Evolutionary conservation across 106 monocot genomes (phyloP).

Genomic region (Dactylorhiza incarnata): DNA sequence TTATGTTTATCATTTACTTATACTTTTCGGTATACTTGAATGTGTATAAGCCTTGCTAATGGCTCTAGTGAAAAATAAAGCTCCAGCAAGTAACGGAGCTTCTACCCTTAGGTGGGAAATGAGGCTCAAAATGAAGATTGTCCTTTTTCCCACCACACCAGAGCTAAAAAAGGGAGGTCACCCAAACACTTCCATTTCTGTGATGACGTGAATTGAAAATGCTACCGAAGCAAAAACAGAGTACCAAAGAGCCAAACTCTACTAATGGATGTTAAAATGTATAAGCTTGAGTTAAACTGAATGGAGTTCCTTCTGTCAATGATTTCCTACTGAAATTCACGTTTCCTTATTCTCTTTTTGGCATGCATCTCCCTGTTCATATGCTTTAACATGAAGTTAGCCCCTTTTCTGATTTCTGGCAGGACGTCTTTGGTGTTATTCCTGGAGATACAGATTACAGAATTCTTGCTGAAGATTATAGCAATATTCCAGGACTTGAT

Average conservation of each 20-base stretch:
- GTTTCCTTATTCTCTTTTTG: not conserved
- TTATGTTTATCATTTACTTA: not conserved
- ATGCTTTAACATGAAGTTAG: not conserved
- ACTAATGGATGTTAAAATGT: not conserved
- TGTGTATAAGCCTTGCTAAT: not conserved
- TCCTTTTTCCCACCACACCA: too few species aligned
- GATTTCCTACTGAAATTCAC: not conserved
- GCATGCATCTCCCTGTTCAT: not conserved
- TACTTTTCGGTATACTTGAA: not conserved
- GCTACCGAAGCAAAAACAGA: too few species aligned
- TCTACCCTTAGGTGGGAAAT: too few species aligned
- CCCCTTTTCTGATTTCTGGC: constrained; percentile 4
- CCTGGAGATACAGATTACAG: constrained; percentile 99
- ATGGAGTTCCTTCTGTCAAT: not conserved
- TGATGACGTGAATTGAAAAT: too few species aligned
- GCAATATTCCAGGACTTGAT: constrained; percentile 92
- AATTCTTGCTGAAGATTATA: constrained; percentile 91
- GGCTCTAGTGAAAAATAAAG: not conserved
- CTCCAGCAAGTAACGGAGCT: too few species aligned
- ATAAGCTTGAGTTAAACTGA: not conserved
- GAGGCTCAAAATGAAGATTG: too few species aligned
- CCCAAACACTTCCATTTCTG: too few species aligned
- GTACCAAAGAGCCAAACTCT: too few species aligned
- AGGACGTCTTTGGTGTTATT: constrained; percentile 95
- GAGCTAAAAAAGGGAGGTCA: too few species aligned